Evolutionary conservation across 2,329 filamentous ascomycete species (phyloP), one percentile per base, ranked within the genome.

Genomic region (Pyrenochaeta sp.): DNA sequence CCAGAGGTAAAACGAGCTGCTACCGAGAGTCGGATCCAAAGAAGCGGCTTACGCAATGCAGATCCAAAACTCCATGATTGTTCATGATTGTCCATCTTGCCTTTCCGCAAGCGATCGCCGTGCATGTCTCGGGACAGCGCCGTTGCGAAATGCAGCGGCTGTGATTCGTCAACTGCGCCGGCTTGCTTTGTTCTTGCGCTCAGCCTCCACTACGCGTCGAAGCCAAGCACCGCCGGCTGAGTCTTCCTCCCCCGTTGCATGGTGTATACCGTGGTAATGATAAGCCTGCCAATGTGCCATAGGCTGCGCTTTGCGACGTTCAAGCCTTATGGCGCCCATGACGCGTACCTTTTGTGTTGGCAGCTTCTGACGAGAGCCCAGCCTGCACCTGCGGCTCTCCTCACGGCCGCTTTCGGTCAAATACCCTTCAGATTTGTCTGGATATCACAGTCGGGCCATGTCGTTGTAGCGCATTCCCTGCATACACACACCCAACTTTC

Each of bases 291-390:
- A 32, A 47, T 43, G 42, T 45, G 36, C 37, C 20, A 54, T 58
- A 53, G 52, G 54, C 43, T 49, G 32, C 29, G 35, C 37, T 17
- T 40, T 47, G 54, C 42, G 40, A 49, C 46, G 45, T 39, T 58
- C 52, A 53, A 58, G 61, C 54, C 56, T 56, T 31, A 45, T 45
- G 37, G 51, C 50, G 47, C 54, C 46, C 55, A 61, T 72, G 66
- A 74, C 71, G 69, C 68, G 68, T 71, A 64, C 43, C 56, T 60
- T 39, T 54, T 45, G 50, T 51, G 51, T 45, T 58, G 56, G 57
- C 53, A 47, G 35, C 41, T 57, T 46, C 31, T 63, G 51, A 56
- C 41, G 55, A 56, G 53, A 46, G 40, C 60, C 63, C 55, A 63
- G 63, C 50, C 60, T 56, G 45, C 54, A 48, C 39, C 55, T 35